Percentiles rank a stretch among this genome's conserved stretches.
Conservation (phyloP, 495 filamentous ascomycete species). For the Ramalina intermedia region DNA sequence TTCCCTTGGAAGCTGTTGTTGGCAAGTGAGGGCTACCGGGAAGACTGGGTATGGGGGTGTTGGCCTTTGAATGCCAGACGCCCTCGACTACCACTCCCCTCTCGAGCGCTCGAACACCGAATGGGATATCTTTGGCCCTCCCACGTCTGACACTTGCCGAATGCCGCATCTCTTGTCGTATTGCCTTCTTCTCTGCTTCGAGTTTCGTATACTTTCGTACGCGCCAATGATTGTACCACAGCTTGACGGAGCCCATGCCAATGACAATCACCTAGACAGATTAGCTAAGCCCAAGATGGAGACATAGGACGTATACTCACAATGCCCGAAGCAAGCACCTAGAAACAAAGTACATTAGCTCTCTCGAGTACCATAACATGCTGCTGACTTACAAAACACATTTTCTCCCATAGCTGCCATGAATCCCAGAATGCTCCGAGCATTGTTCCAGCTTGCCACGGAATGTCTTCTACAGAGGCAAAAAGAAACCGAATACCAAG, state of each 20-base stretch:
- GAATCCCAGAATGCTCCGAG: slow-evolving; percentile 47
- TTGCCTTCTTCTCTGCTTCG: slow-evolving; percentile 48
- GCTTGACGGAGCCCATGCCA: slow-evolving; percentile 27
- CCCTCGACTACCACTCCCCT: slow-evolving; percentile 75
- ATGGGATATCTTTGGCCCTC: slow-evolving; percentile 53
- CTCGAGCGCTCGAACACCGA: slow-evolving; percentile 80
- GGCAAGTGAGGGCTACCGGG: slow-evolving; percentile 13
- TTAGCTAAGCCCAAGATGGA: slow-evolving; percentile 19
- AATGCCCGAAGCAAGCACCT: slow-evolving; percentile 32
- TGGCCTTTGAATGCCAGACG: slow-evolving; percentile 66
- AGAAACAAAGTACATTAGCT: slow-evolving; percentile 8
- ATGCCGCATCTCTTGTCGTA: slow-evolving; percentile 30
- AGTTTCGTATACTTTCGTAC: slow-evolving; percentile 49
- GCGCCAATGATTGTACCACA: slow-evolving; percentile 45
- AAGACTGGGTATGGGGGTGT: slow-evolving; percentile 34
- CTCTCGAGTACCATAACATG: neutral
- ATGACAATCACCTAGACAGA: slow-evolving; percentile 31
- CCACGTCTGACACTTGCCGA: slow-evolving; percentile 21
- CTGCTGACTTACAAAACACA: slow-evolving; percentile 60
- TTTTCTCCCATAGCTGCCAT: slow-evolving; percentile 83
- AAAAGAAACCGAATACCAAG: neutral
- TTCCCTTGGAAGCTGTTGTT: slow-evolving; percentile 1
- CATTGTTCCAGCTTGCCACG: neutral
- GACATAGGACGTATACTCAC: slow-evolving; percentile 19
- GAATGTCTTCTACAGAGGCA: neutral